These are phyloP conservation scores for Physocladia obscura DNA, from an alignment of 192 early-diverging fungal genomes.

Conservation along the genomic window DNA sequence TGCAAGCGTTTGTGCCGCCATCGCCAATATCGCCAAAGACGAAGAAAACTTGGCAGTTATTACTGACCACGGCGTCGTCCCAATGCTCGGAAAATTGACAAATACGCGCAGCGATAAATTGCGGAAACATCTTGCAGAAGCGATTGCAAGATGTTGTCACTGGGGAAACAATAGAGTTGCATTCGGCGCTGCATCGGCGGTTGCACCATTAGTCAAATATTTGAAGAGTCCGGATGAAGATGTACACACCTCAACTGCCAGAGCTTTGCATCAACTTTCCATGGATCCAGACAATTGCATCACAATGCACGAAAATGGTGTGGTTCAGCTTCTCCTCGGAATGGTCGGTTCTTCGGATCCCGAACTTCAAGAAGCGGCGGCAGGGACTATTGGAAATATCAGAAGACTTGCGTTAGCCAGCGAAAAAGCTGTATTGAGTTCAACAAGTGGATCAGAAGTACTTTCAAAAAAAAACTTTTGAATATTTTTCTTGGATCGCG, in stretches of 20 bases:
- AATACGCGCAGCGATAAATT: constrained; percentile 61
- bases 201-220: constrained; percentile 67
- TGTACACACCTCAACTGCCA: constrained; percentile 60
- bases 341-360: constrained; percentile 63
- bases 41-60: constrained; percentile 71
- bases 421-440: constrained; percentile 54
- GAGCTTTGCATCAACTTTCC: constrained; percentile 66
- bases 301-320: constrained; percentile 69
- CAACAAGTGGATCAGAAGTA: neutral
- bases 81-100: constrained; percentile 65
- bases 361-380: constrained; percentile 62
- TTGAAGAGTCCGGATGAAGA: constrained; percentile 60
- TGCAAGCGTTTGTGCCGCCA: constrained; percentile 63
- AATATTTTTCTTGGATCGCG: neutral
- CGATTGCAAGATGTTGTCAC: constrained; percentile 63
- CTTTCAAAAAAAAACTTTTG: neutral
- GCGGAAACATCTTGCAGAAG: constrained; percentile 61
- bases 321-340: constrained; percentile 62
- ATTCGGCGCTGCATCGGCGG: constrained; percentile 60
- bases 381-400: constrained; percentile 69
- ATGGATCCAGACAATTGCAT: constrained; percentile 73
- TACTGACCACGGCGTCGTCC: constrained; percentile 70
- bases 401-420: constrained; percentile 58
- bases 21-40: constrained; percentile 69
- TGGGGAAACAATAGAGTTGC: constrained; percentile 69